These are phyloP conservation scores for Lasiodiplodia hormozganensis DNA, from an alignment of 2,329 filamentous ascomycete genomes.

Conservation along the genomic window DNA sequence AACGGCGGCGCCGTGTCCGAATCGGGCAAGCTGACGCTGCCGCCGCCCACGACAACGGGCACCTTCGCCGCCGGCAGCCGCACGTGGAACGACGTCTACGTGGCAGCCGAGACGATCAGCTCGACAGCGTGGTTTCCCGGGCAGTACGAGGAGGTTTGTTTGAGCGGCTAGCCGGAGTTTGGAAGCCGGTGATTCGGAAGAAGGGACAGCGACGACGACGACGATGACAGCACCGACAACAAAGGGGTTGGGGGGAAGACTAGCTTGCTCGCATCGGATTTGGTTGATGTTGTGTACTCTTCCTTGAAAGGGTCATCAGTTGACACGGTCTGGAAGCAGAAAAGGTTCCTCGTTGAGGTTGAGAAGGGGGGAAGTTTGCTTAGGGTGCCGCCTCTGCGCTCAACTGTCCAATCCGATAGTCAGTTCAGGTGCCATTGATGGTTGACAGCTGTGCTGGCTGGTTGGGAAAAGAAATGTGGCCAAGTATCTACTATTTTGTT, in stretches of 20 bases:
- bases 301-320: background rate
- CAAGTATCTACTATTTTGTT: background rate
- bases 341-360: background rate
- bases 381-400: background rate
- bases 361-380: background rate
- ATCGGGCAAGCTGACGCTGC: background rate
- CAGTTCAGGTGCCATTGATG: background rate
- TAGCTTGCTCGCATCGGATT: background rate
- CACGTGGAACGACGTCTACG: background rate
- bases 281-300: background rate
- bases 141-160: slow-evolving; percentile 12
- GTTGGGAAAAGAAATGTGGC: background rate
- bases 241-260: background rate
- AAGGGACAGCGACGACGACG: background rate
- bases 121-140: slow-evolving; percentile 14
- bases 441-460: background rate
- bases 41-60: background rate
- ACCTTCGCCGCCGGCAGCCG: background rate
- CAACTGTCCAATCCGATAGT: background rate
- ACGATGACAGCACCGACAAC: background rate
- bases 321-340: background rate
- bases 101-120: slow-evolving; percentile 6
- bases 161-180: background rate
- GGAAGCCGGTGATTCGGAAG: background rate
- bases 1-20: slow-evolving; percentile 5